Conservation (phyloP, 2,329 filamentous ascomycete species). For the Pestalotiopsis sp. region DNA sequence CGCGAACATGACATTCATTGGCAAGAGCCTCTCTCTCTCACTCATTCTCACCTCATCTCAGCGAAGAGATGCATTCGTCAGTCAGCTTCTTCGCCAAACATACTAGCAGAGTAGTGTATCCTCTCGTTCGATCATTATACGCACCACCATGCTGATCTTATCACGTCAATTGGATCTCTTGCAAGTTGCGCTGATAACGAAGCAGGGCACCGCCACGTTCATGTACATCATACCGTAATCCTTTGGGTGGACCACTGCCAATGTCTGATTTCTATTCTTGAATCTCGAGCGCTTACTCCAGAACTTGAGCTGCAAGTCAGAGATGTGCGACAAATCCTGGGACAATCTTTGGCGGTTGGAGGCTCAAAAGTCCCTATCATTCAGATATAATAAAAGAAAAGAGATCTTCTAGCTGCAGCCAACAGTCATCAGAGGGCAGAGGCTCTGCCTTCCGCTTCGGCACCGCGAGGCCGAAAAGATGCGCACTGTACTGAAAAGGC, state of each 20-base stretch:
- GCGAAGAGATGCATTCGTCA: background rate
- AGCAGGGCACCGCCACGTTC: background rate
- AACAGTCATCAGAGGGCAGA: background rate
- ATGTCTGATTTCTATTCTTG: background rate
- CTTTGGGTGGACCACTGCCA: background rate
- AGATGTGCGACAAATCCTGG: background rate
- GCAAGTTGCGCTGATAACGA: background rate
- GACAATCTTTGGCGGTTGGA: background rate
- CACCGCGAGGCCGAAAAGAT: background rate
- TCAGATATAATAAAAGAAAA: background rate
- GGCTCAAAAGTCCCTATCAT: background rate
- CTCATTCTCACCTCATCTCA: background rate
- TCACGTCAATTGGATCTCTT: background rate
- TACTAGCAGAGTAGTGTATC: background rate
- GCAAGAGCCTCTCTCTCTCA: background rate
- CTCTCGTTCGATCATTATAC: background rate
- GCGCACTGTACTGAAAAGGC: background rate
- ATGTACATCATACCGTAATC: background rate
- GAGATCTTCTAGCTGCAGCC: background rate
- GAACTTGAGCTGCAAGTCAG: background rate
- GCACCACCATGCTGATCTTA: background rate
- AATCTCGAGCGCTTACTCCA: background rate
- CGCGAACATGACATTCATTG: background rate
- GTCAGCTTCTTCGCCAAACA: background rate
- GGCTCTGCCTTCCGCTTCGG: background rate